Base-by-base conservation (phyloP, 2,329 filamentous ascomycete genomes). In the Tolypocladium cylindrosporum region DNA sequence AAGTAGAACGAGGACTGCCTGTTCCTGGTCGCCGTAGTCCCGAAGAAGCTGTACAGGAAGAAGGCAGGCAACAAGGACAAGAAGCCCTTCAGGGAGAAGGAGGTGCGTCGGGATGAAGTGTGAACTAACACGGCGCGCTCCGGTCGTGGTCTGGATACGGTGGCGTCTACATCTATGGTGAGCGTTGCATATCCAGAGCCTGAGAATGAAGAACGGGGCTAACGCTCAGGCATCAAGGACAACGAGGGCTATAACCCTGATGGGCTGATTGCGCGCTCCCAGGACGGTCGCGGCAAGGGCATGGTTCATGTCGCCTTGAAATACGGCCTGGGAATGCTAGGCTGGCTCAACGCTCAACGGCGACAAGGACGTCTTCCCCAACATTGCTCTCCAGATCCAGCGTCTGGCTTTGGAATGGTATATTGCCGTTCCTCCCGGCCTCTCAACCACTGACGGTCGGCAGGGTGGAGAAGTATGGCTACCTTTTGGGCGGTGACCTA, bases 301-400 rank as follows among this genome's bases (percentile, higher is more conserved):
- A n/a, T n/a, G n/a, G n/a, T n/a, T n/a, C n/a, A n/a, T n/a, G n/a
- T n/a, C n/a, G n/a, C n/a, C n/a, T n/a, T n/a, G n/a, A n/a, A n/a
- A n/a, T n/a, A n/a, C n/a, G n/a, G n/a, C n/a, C n/a, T n/a, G n/a
- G n/a, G n/a, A n/a, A n/a, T n/a, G n/a, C n/a, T n/a, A n/a, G n/a
- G n/a, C n/a, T n/a, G n/a, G n/a, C n/a, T n/a, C n/a, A n/a, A n/a
- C 24, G 24, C 72, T 75, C 14, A 68, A 72, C 41, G 68, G 79
- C 9, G 73, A 73, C 52, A 63, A 61, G 1, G 55, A 37, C 31
- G 61, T 65, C 4, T 55, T 66, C 19, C 57, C 80, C 16, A 83
- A 84, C 60, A 78, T 74, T 2, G 80, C 78, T 0, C 65, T 82
- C 1, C 67, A 78, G 1, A 79, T 82, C 61, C 77, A 80, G 63